Evolutionary conservation across 2,329 filamentous ascomycete genomes (phyloP).

Genomic region (Microcyclospora pomicola): DNA sequence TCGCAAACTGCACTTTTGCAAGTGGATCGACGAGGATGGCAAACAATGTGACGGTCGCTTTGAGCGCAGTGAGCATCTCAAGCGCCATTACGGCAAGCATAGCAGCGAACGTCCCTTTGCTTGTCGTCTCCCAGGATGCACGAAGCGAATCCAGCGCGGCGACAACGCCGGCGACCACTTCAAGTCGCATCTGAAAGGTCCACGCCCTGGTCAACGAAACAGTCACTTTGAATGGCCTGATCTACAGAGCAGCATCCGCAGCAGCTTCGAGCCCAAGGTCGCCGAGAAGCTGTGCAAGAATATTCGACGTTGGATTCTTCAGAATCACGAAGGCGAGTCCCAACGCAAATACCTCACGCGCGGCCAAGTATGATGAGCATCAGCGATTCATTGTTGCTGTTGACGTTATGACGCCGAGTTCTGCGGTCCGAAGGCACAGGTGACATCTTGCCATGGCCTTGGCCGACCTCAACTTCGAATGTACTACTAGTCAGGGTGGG

Average conservation of each 20-base stretch:
- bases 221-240: slow-evolving; percentile 8
- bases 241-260: slow-evolving; percentile 3
- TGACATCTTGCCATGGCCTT: no score
- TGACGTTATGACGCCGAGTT: no score
- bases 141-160: slow-evolving; percentile 10
- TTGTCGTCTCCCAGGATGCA: slow-evolving; percentile 14
- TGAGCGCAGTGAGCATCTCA: slow-evolving; percentile 20
- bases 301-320: slow-evolving; percentile 7
- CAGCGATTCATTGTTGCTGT: no score
- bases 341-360: background rate
- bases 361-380: no score
- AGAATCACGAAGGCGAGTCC: slow-evolving; percentile 1
- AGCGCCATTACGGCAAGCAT: slow-evolving; percentile 17
- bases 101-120: slow-evolving; percentile 8
- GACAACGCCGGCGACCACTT: slow-evolving; percentile 22
- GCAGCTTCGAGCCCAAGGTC: slow-evolving; percentile 3
- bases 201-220: slow-evolving; percentile 14
- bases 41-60: slow-evolving; percentile 11
- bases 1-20: slow-evolving; percentile 12
- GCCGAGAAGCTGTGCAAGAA: slow-evolving; percentile 10
- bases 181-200: slow-evolving; percentile 16
- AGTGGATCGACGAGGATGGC: slow-evolving; percentile 3
- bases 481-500: no score
- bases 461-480: no score
- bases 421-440: no score